Conservation (phyloP, 2,329 filamentous ascomycete species). For the Exophiala mesophila region DNA sequence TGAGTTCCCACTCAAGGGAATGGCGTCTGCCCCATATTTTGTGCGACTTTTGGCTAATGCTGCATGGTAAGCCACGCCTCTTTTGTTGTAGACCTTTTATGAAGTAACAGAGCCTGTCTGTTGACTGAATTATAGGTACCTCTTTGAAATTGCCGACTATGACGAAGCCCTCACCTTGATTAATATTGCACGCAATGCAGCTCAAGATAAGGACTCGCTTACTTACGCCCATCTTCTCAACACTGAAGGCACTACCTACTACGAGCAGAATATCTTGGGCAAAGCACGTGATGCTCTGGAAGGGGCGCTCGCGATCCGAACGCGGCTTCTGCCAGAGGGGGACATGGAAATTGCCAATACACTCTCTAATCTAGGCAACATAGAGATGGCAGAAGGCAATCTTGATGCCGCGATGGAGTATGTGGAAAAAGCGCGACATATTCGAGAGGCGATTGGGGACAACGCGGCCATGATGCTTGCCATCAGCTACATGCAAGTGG, state of each 20-base stretch:
- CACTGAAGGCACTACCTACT: conserved; percentile 3
- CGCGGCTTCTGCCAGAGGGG: not conserved
- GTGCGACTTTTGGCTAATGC: conserved; percentile 8
- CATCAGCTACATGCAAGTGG: conserved; percentile 7
- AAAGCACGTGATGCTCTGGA: conserved; percentile 1
- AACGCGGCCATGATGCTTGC: conserved; percentile 1
- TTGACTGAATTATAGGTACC: too few relatives aligned
- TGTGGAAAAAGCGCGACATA: not conserved
- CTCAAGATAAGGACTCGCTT: conserved; percentile 2
- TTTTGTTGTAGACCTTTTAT: too few relatives aligned
- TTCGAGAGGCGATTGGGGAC: conserved; percentile 5
- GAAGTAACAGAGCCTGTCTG: too few relatives aligned
- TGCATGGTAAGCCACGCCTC: conserved; percentile 2
- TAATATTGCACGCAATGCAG: conserved; percentile 1
- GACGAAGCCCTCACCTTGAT: conserved; percentile 7
- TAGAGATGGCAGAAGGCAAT: conserved; percentile 9
- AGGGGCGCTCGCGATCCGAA: conserved; percentile 2
- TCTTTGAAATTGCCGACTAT: conserved; percentile 11
- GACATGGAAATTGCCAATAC: conserved; percentile 4
- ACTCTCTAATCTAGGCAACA: conserved; percentile 10
- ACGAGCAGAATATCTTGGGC: conserved; percentile 8
- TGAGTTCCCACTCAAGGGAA: conserved; percentile 3
- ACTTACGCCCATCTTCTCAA: conserved; percentile 9
- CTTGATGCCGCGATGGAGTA: conserved; percentile 1
- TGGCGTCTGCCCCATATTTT: conserved; percentile 2